Evolutionary conservation across 2,329 filamentous ascomycete genomes (phyloP), one percentile per base, ranked within the genome.

Genomic region (Pleoardoris graminearum): DNA sequence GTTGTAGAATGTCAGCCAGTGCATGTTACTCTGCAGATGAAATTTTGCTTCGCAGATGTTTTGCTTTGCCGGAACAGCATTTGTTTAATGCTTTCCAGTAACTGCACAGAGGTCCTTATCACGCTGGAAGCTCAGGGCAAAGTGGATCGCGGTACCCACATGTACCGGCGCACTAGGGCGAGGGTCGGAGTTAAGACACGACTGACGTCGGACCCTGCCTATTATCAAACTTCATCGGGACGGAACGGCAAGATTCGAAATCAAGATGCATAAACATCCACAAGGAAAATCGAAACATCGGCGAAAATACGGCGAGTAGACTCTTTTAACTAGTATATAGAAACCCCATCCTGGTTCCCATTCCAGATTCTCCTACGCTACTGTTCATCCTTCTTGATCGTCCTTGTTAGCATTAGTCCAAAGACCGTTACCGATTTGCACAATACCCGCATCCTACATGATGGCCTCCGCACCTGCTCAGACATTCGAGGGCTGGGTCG

Each of bases 401-500:
- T 44, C 14, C 30, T 21, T 23, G 21, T 46, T 30, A 46, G 43
- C 43, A 46, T 25, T 36, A 46, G 30, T 16, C 11, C 21, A 5
- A 46, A 16, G 6, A 16, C 7, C 19, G 21, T 27, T 7, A 46
- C 14, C 30, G 21, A 35, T 25, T 21, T 27, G 36, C 30, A 36
- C 41, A n/a, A 22, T 22, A 22, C 10, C 12, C 25, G n/a, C 23
- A 43, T 19, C 25, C 10, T 44, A 22, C 22, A 47, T 47, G 21
- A 48, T 48, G 45, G 17, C 45, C 22, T 48, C 45, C 16, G 35
- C 33, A 39, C 32, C 45, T 32, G 45, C 33, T n/a, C 23, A 38
- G 10, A 38, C 29, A 2, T 84, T 84, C 67, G 75, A 81, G 63
- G 82, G 82, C 61, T 84, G 81, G 81, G 74, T 82, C 65, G 82